Conservation (phyloP, 345 rosid genomes). For the Aurinia saxatilis region DNA sequence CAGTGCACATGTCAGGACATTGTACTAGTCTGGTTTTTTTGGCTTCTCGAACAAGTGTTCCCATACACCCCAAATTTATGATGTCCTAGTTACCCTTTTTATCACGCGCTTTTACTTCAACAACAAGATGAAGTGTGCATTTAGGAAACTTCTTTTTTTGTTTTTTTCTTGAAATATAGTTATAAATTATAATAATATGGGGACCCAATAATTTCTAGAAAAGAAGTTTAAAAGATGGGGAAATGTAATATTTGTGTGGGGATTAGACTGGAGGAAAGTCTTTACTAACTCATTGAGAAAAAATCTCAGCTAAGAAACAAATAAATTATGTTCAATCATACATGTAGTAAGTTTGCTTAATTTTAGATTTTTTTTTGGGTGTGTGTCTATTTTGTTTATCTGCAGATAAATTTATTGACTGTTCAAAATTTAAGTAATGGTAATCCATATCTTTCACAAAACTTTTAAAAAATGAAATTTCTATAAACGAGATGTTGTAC, state of each 20-base stretch:
- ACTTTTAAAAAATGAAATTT: neutral
- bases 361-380: neutral
- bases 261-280: neutral
- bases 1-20: slow-evolving; percentile 19
- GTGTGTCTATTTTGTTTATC: neutral
- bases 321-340: neutral
- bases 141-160: neutral
- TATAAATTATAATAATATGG: no score
- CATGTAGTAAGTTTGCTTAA: neutral
- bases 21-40: slow-evolving; percentile 9
- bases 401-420: neutral
- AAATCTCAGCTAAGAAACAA: neutral
- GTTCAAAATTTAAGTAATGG: neutral
- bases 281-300: neutral
- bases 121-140: neutral
- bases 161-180: no score
- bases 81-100: slow-evolving; percentile 2
- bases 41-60: slow-evolving; percentile 19
- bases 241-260: neutral
- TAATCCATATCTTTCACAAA: no score
- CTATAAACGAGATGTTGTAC: neutral
- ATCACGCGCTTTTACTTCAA: slow-evolving; percentile 11
- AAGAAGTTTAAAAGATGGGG: no score
- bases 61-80: neutral
- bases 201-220: no score